A percentile compares a stretch with the other conserved stretches of the same genome.
phyloP scores from a whole-genome alignment of 1,284 basidiomycete genomes.

The Cutaneotrichosporon arboriforme region DNA sequence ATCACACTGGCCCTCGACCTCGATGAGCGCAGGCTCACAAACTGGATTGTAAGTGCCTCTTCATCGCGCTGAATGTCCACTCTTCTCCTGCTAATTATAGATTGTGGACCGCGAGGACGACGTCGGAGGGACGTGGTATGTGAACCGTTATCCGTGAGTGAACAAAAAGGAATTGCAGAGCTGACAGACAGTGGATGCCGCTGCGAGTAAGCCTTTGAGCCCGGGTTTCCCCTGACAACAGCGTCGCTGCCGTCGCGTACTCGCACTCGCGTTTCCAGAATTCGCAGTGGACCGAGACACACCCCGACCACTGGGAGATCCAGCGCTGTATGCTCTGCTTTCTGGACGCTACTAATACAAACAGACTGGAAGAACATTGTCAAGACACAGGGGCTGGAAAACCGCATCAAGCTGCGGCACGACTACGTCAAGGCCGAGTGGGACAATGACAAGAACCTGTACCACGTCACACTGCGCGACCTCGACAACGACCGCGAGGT shows the following conservation, averaged over 20 bases:
- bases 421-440: conserved; percentile 16
- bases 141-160: conserved; percentile 22
- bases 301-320: conserved; percentile 18
- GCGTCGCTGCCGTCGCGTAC: conserved; percentile 17
- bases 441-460: conserved; percentile 9
- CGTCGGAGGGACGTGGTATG: conserved; percentile 29
- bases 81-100: conserved; percentile 6
- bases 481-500: conserved; percentile 12
- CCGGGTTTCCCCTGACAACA: conserved; percentile 5
- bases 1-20: conserved; percentile 10
- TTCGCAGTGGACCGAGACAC: conserved; percentile 15
- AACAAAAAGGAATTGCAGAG: too few relatives aligned
- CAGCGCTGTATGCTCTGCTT: conserved; percentile 7
- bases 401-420: conserved; percentile 16
- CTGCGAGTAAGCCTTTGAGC: conserved; percentile 28
- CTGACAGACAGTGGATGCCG: conserved; percentile 26
- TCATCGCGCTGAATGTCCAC: too few relatives aligned
- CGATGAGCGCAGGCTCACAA: conserved; percentile 8
- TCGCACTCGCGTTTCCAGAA: conserved; percentile 15
- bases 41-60: conserved; percentile 10
- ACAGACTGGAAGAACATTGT: conserved; percentile 19
- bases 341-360: background rate
- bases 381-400: conserved; percentile 11
- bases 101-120: conserved; percentile 30
- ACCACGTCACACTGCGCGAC: conserved; percentile 16